phyloP scores from a whole-genome alignment of 2,329 filamentous ascomycete genomes.

The Zymoseptoria brevis region DNA sequence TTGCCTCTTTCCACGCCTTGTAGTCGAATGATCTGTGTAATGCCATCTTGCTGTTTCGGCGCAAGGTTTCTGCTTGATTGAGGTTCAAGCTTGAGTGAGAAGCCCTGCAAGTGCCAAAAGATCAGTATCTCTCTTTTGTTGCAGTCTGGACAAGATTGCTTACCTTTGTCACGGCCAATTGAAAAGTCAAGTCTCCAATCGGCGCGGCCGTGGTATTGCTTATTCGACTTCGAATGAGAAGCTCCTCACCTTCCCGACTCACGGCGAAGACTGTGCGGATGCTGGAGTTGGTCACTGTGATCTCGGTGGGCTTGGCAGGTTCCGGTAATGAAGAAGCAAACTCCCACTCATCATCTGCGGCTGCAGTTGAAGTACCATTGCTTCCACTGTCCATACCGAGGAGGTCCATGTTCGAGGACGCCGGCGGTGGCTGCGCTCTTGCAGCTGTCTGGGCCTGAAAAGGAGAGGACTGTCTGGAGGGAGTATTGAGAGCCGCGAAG shows the following conservation, averaged over 20 bases:
- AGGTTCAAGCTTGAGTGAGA: conserved; percentile 70
- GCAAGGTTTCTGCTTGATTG: conserved; percentile 72
- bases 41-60: conserved; percentile 64
- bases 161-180: conserved; percentile 90
- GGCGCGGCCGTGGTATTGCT: conserved; percentile 68
- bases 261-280: conserved; percentile 63
- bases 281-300: conserved; percentile 60
- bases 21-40: conserved; percentile 74
- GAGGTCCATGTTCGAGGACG: conserved; percentile 20
- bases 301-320: conserved; percentile 56
- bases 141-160: not conserved
- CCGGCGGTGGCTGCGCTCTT: conserved; percentile 27
- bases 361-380: conserved; percentile 28
- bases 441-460: conserved; percentile 42
- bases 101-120: conserved; percentile 49
- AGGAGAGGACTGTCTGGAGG: conserved; percentile 44
- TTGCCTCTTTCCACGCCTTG: conserved; percentile 64
- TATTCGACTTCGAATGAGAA: conserved; percentile 71
- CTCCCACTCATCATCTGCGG: conserved; percentile 78
- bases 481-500: conserved; percentile 51
- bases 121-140: not conserved
- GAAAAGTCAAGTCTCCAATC: conserved; percentile 76
- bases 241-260: conserved; percentile 49
- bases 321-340: conserved; percentile 68
- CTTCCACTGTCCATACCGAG: conserved; percentile 25